Conservation (phyloP, 257 asterid species). For the Leptodermis oblonga region DNA sequence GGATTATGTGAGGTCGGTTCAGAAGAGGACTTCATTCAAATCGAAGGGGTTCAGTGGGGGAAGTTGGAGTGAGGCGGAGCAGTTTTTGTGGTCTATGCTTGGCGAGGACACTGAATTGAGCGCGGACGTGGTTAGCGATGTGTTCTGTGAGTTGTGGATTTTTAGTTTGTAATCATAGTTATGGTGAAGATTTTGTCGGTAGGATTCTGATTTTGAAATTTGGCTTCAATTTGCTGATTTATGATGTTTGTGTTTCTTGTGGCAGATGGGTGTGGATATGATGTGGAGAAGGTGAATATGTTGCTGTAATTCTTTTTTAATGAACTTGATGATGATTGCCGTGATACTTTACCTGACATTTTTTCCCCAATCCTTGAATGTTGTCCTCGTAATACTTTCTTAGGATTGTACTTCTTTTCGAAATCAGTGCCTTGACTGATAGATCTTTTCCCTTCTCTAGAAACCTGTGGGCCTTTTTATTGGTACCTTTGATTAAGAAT, state of each 20-base stretch:
- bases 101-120: constrained; percentile 69
- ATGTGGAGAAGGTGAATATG: constrained; percentile 63
- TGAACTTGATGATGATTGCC: background rate
- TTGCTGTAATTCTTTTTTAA: constrained; percentile 11
- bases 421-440: background rate
- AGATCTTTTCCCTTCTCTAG: background rate
- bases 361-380: too few species aligned
- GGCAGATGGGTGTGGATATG: constrained; percentile 86
- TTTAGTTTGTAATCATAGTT: background rate
- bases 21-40: constrained; percentile 47
- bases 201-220: background rate
- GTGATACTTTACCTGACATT: too few species aligned
- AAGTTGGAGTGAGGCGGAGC: constrained; percentile 59
- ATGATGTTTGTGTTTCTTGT: constrained; percentile 18
- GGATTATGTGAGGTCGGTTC: constrained; percentile 70
- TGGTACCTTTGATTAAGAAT: background rate
- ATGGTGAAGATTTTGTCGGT: background rate
- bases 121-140: constrained; percentile 70
- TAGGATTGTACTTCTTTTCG: background rate
- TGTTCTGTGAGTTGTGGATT: constrained; percentile 56
- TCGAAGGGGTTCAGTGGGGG: constrained; percentile 36
- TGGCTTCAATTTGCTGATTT: background rate
- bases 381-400: too few species aligned
- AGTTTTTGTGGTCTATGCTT: constrained; percentile 75
- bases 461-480: background rate